Percentiles rank a stretch among this genome's conserved stretches.
Conservation (phyloP, 805 yeast species). For the Jamesozyma lodderae region DNA sequence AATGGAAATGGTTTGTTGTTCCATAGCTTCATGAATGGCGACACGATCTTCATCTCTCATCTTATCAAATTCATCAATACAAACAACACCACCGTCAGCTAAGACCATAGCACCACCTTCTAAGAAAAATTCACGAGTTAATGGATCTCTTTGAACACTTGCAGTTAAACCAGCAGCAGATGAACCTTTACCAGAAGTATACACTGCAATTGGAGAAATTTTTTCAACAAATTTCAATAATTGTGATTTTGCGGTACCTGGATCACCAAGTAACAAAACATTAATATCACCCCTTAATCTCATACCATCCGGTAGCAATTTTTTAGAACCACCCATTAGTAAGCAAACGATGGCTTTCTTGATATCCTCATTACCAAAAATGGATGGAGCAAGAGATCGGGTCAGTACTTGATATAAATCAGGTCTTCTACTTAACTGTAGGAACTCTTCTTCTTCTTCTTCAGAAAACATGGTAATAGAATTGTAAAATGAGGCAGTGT, state of each 20-base stretch:
- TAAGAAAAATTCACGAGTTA: constrained; percentile 81
- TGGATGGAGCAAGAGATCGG: constrained; percentile 89
- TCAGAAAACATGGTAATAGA: constrained; percentile 56
- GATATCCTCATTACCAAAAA: constrained; percentile 87
- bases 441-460: constrained; percentile 88
- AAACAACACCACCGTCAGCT: constrained; percentile 98
- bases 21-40: constrained; percentile 99
- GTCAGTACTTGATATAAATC: constrained; percentile 80
- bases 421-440: constrained; percentile 72
- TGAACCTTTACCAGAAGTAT: constrained; percentile 98
- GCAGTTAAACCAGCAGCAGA: constrained; percentile 99
- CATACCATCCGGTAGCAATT: constrained; percentile 90
- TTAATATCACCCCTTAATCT: constrained; percentile 95
- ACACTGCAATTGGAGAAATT: constrained; percentile 87
- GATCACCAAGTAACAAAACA: constrained; percentile 89
- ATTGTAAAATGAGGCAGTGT: constrained; percentile 50
- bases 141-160: constrained; percentile 85
- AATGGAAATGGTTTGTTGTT: constrained; percentile 96
- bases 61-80: constrained; percentile 98
- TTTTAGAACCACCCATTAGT: constrained; percentile 89
- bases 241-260: constrained; percentile 98
- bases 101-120: constrained; percentile 99
- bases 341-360: constrained; percentile 89
- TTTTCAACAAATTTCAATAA: constrained; percentile 90
- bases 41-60: constrained; percentile 99